Percentiles rank a stretch among this genome's conserved stretches.
These are phyloP conservation scores for Eucalyptus brandiana DNA, from an alignment of 345 rosid species.

Conservation along the genomic window DNA sequence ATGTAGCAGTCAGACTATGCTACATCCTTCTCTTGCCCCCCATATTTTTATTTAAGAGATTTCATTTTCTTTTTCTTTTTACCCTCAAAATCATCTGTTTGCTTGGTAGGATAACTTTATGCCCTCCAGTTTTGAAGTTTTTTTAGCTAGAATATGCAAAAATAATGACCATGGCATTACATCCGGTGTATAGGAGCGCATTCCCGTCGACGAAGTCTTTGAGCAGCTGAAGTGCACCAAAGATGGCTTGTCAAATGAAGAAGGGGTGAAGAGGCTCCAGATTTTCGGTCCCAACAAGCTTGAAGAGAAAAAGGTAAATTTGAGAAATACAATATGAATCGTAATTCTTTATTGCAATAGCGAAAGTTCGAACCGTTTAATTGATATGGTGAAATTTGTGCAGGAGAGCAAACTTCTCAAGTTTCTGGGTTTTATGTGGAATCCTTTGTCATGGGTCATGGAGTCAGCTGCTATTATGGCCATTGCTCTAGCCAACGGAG, in stretches of 20 bases:
- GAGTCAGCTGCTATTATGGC: conserved; percentile 94
- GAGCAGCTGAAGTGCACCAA: conserved; percentile 61
- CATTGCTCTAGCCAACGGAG: conserved; percentile 84
- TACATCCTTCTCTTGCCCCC: neutral
- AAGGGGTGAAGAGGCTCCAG: conserved; percentile 65
- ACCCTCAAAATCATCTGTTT: neutral
- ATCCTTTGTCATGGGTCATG: conserved; percentile 98
- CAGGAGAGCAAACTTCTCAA: conserved; percentile 64
- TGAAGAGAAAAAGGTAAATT: conserved; percentile 49
- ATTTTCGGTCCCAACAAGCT: conserved; percentile 83
- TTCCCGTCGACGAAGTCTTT: conserved; percentile 78
- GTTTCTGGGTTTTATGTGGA: conserved; percentile 96
- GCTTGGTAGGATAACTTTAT: neutral
- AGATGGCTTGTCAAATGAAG: conserved; percentile 61
- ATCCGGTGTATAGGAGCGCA: conserved; percentile 33
- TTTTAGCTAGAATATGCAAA: neutral
- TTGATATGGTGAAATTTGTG: neutral
- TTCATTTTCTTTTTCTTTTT: neutral
- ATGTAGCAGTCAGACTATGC: neutral
- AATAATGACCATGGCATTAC: neutral
- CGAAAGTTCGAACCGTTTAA: neutral
- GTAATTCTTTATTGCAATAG: neutral
- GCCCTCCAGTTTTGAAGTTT: neutral
- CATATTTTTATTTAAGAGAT: neutral
- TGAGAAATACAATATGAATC: neutral